Percentiles rank a stretch among this genome's conserved stretches.
These are phyloP conservation scores for Zygnema circumcarinatum DNA, from an alignment of 139 green algal genomes.

Conservation along the genomic window DNA sequence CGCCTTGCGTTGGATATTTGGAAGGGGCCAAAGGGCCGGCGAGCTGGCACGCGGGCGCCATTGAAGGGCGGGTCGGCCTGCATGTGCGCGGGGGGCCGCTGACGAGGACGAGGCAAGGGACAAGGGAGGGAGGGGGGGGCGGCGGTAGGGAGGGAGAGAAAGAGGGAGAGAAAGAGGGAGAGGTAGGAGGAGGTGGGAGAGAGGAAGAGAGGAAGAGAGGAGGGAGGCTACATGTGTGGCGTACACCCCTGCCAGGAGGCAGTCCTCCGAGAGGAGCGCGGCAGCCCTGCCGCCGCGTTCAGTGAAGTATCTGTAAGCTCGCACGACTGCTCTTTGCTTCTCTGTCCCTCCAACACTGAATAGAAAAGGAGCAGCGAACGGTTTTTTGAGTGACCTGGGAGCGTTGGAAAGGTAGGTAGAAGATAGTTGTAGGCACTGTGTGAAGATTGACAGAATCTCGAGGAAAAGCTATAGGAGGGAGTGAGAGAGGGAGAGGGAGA, in stretches of 20 bases:
- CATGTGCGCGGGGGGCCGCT: neutral
- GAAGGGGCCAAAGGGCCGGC: neutral
- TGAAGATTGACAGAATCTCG: too few species aligned
- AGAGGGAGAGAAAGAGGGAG: too few species aligned
- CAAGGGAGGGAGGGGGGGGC: neutral
- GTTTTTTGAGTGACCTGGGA: too few species aligned
- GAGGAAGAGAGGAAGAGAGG: too few species aligned
- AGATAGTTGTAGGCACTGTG: too few species aligned
- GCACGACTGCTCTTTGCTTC: too few species aligned
- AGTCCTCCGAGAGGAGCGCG: neutral
- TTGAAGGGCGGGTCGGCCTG: conserved; percentile 2
- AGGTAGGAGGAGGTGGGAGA: too few species aligned
- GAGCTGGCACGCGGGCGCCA: neutral
- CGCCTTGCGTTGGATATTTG: neutral
- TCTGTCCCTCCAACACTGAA: too few species aligned
- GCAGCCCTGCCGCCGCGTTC: neutral
- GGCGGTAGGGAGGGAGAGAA: neutral
- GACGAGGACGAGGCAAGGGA: too few species aligned
- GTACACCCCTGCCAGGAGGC: neutral
- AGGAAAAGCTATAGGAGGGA: too few species aligned
- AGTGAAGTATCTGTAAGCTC: neutral
- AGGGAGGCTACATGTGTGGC: neutral
- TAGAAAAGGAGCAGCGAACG: too few species aligned
- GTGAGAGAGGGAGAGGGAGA: neutral
- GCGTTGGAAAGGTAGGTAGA: too few species aligned